phyloP scores from a whole-genome alignment of 441 rosid genomes.

The Hura crepitans region DNA sequence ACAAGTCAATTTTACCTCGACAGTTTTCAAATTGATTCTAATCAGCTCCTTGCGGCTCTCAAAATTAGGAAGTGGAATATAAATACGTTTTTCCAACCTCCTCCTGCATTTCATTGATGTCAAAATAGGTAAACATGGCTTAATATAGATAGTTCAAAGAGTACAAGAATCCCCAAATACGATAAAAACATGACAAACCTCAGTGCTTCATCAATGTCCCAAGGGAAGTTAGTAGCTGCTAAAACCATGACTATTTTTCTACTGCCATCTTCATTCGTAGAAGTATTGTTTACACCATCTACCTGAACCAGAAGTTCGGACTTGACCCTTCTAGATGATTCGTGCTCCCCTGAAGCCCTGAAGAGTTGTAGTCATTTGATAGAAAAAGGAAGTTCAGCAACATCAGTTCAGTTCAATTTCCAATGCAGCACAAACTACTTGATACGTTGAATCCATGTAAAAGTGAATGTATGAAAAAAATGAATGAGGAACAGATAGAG shows the following conservation, averaged over 20 bases:
- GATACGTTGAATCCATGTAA: slow-evolving; percentile 2
- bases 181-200: slow-evolving; percentile 42
- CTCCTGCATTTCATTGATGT: slow-evolving; percentile 58
- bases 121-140: slow-evolving; percentile 9
- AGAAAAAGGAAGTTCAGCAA: neutral
- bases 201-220: slow-evolving; percentile 99
- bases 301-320: slow-evolving; percentile 99
- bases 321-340: slow-evolving; percentile 97
- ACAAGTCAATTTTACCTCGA: slow-evolving; percentile 63
- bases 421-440: neutral
- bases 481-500: neutral
- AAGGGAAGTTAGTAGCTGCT: slow-evolving; percentile 98
- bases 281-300: slow-evolving; percentile 87
- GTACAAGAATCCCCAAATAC: neutral
- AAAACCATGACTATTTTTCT: slow-evolving; percentile 96
- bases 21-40: slow-evolving; percentile 88
- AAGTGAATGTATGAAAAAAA: neutral
- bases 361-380: slow-evolving; percentile 18
- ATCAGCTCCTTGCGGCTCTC: slow-evolving; percentile 98
- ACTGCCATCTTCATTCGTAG: slow-evolving; percentile 88
- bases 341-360: slow-evolving; percentile 98
- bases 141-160: neutral
- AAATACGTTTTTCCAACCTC: slow-evolving; percentile 96
- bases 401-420: neutral
- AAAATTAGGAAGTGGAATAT: slow-evolving; percentile 91